phyloP scores from a whole-genome alignment of 148 eudicot species.

The Vaccinium darrowii region DNA sequence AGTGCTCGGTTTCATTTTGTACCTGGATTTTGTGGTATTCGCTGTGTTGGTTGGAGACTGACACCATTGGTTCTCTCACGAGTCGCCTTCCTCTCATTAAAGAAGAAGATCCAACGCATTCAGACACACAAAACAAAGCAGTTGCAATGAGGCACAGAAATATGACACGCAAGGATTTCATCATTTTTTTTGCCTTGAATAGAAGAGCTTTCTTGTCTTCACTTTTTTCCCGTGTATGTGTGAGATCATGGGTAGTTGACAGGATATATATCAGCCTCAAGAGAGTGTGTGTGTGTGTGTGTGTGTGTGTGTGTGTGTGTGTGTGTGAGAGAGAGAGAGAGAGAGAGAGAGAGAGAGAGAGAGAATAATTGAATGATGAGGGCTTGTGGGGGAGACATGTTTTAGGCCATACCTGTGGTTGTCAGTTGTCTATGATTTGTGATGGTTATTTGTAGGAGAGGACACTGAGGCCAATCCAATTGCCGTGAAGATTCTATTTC shows the following conservation, averaged over 20 bases:
- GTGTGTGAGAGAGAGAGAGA: not conserved
- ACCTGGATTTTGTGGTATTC: slow-evolving; percentile 27
- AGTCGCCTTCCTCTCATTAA: slow-evolving; percentile 11
- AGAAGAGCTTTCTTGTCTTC: not conserved
- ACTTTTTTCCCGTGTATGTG: not conserved
- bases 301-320: not conserved
- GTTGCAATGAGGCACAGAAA: slow-evolving; percentile 12
- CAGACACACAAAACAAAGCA: not conserved
- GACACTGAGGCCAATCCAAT: not conserved
- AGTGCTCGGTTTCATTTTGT: not conserved
- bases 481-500: not conserved
- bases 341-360: not conserved
- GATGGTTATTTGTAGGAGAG: not conserved
- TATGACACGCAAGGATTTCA: not conserved
- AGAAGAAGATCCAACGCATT: not conserved
- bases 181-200: not conserved
- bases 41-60: not conserved
- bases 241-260: not conserved
- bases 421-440: not conserved
- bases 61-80: slow-evolving; percentile 27
- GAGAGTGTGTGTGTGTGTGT: not conserved
- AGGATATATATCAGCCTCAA: not conserved
- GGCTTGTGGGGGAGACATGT: not conserved
- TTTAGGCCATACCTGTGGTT: not conserved
- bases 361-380: not conserved